Conservation (phyloP, 2,329 filamentous ascomycete species). For the Hymenoscyphus fructigenus region DNA sequence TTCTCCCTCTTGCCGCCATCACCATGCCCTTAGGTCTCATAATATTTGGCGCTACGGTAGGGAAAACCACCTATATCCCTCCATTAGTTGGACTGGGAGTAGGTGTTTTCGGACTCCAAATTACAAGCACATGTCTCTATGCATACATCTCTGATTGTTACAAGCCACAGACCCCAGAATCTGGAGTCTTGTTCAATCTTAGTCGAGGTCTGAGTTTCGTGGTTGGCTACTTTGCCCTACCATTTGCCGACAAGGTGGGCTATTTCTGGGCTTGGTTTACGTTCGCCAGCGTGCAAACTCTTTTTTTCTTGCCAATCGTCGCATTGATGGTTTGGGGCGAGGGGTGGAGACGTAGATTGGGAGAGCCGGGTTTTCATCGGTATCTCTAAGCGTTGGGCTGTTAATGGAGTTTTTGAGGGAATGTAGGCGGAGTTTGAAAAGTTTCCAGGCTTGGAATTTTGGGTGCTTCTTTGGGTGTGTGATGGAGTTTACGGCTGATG, state of each 20-base stretch:
- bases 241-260: slow-evolving; percentile 25
- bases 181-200: slow-evolving; percentile 32
- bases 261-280: slow-evolving; percentile 31
- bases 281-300: slow-evolving; percentile 27
- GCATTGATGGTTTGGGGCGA: slow-evolving; percentile 32
- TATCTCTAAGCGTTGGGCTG: slow-evolving; percentile 18
- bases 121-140: slow-evolving; percentile 31
- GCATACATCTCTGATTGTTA: slow-evolving; percentile 34
- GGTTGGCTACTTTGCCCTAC: slow-evolving; percentile 31
- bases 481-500: too few relatives aligned
- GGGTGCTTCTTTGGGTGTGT: too few relatives aligned
- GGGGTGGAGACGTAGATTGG: slow-evolving; percentile 26
- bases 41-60: slow-evolving; percentile 33
- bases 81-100: slow-evolving; percentile 31
- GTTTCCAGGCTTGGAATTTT: too few relatives aligned
- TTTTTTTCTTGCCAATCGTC: slow-evolving; percentile 28
- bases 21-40: slow-evolving; percentile 34
- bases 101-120: slow-evolving; percentile 33
- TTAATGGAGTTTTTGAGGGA: too few relatives aligned
- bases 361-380: slow-evolving; percentile 27
- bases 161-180: slow-evolving; percentile 31
- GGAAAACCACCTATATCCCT: slow-evolving; percentile 21
- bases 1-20: slow-evolving; percentile 27
- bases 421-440: too few relatives aligned
- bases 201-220: slow-evolving; percentile 30